Evolutionary conservation across 2,329 filamentous ascomycete genomes (phyloP).

Genomic region (Neoarthrinium moseri): DNA sequence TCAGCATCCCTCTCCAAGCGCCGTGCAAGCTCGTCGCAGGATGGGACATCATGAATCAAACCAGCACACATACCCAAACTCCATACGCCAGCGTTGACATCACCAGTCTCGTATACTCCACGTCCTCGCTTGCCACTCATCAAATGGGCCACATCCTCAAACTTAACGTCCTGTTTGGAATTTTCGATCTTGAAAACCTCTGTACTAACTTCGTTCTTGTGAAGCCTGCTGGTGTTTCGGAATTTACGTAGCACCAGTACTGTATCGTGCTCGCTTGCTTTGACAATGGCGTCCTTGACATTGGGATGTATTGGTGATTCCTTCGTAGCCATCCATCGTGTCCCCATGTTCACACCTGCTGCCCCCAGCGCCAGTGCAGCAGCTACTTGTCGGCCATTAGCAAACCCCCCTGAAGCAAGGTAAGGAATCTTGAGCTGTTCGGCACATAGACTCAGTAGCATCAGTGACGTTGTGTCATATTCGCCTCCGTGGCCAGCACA

Average conservation of each 20-base stretch:
- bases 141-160: conserved; percentile 78
- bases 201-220: conserved; percentile 78
- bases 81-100: conserved; percentile 86
- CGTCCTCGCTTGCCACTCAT: conserved; percentile 85
- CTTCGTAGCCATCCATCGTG: conserved; percentile 88
- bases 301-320: conserved; percentile 86
- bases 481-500: conserved; percentile 85
- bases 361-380: conserved; percentile 84
- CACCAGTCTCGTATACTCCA: conserved; percentile 87
- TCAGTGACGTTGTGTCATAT: conserved; percentile 80
- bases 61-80: conserved; percentile 91
- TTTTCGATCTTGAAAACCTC: conserved; percentile 78
- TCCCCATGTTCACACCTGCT: conserved; percentile 94
- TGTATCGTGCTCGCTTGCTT: conserved; percentile 82
- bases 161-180: conserved; percentile 78
- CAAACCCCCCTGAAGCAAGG: conserved; percentile 89
- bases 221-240: conserved; percentile 84
- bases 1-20: conserved; percentile 74
- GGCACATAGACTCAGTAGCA: conserved; percentile 75
- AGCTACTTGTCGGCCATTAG: conserved; percentile 84
- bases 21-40: conserved; percentile 62
- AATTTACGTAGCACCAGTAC: conserved; percentile 80
- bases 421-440: conserved; percentile 83
- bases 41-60: conserved; percentile 75
- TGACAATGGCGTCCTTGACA: conserved; percentile 86